Conservation (phyloP, 139 green algal genomes). For the Coelastrella sp. region DNA sequence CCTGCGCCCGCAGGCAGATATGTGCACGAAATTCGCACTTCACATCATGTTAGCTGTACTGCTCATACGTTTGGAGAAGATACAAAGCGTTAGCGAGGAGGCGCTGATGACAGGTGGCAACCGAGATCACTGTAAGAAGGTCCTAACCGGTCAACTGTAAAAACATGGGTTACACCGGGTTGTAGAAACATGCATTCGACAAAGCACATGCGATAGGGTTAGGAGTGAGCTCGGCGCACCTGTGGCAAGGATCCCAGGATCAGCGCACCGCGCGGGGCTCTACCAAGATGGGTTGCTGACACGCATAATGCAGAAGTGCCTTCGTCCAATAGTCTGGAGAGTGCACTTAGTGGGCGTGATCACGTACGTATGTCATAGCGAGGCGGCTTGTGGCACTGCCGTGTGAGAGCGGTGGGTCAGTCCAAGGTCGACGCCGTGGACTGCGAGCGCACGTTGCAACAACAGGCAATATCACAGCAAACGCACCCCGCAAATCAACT, state of each 20-base stretch:
- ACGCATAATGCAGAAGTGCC: neutral
- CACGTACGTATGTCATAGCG: neutral
- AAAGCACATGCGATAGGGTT: neutral
- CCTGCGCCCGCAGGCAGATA: neutral
- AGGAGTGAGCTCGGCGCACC: neutral
- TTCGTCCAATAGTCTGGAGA: neutral
- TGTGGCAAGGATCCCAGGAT: neutral
- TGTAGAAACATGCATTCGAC: neutral
- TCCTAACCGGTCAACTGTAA: too few relatives aligned
- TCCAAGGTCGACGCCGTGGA: neutral
- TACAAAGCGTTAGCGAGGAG: neutral
- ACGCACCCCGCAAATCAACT: too few relatives aligned
- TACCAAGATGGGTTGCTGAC: neutral
- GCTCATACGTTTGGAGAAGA: neutral
- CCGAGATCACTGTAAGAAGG: neutral
- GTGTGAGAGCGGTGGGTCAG: neutral
- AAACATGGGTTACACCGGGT: too few relatives aligned
- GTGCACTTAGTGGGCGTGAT: neutral
- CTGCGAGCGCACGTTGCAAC: neutral
- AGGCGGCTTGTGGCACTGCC: neutral
- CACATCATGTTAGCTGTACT: neutral
- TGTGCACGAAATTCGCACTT: neutral
- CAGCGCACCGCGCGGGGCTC: neutral
- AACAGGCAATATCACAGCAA: too few relatives aligned
- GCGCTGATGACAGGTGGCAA: neutral